Conservation (phyloP, 441 rosid genomes). For the Mallotus repandus region DNA sequence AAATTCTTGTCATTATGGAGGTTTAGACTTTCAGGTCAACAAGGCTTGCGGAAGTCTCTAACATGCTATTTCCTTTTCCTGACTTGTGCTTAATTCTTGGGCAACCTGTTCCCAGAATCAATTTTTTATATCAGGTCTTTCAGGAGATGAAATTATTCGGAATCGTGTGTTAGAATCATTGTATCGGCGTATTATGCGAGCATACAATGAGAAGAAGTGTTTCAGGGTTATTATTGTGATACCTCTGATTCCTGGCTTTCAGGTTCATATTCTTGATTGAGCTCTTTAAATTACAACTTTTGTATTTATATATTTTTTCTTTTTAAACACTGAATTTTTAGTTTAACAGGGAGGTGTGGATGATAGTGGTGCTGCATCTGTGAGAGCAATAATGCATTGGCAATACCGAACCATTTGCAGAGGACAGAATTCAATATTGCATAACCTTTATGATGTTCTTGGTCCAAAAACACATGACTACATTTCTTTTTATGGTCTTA, state of each 20-base stretch:
- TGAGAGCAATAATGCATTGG: constrained; percentile 99
- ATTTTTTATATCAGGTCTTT: constrained; percentile 99
- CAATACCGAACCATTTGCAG: constrained; percentile 94
- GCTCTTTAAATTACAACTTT: constrained; percentile 21
- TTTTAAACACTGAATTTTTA: constrained; percentile 15
- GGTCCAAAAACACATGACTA: constrained; percentile 79
- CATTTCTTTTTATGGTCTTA: constrained; percentile 94
- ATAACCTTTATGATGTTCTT: constrained; percentile 65
- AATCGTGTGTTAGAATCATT: constrained; percentile 92
- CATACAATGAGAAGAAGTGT: constrained; percentile 78
- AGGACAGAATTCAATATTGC: constrained; percentile 84
- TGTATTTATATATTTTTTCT: background rate
- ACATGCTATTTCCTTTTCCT: constrained; percentile 33
- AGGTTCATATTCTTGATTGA: constrained; percentile 47
- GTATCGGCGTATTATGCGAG: constrained; percentile 77
- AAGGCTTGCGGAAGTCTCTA: constrained; percentile 21
- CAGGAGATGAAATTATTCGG: constrained; percentile 77
- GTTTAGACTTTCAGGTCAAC: background rate
- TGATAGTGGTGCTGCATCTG: constrained; percentile 96
- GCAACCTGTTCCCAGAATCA: constrained; percentile 80
- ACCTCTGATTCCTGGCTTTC: constrained; percentile 98
- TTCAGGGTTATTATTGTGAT: constrained; percentile 90
- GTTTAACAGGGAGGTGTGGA: constrained; percentile 89
- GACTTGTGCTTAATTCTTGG: constrained; percentile 44
- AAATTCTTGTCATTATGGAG: constrained; percentile 8